Conservation (phyloP, 495 filamentous ascomycete genomes). For the Astrocystis sublimbata region DNA sequence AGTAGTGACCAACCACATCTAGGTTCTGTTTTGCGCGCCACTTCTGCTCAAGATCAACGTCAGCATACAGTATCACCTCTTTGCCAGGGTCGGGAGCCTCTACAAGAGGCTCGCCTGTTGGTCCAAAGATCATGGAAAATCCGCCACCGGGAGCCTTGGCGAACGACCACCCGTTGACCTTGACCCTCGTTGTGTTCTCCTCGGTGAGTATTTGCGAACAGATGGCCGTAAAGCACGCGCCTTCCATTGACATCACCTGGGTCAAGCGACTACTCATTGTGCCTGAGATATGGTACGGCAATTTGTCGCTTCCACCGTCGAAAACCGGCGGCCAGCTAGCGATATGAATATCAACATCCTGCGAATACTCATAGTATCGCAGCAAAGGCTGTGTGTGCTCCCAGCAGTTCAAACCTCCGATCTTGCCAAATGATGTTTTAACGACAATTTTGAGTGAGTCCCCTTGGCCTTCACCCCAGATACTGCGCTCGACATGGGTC, state of each 20-base stretch:
- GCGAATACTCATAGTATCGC: constrained; percentile 55
- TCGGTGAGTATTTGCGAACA: constrained; percentile 51
- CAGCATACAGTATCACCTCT: constrained; percentile 52
- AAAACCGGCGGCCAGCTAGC: constrained; percentile 55
- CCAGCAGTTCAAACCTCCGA: constrained; percentile 56
- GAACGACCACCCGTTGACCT: constrained; percentile 46
- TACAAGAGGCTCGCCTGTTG: constrained; percentile 50
- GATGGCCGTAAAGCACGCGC: constrained; percentile 53
- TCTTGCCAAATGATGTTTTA: constrained; percentile 41
- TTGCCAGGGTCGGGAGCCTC: constrained; percentile 25
- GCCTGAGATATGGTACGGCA: constrained; percentile 33
- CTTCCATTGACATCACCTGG: constrained; percentile 29
- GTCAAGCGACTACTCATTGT: constrained; percentile 40
- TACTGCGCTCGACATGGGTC: constrained; percentile 62
- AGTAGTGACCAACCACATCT: constrained; percentile 53
- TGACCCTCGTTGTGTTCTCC: constrained; percentile 44
- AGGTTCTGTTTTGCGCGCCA: constrained; percentile 39
- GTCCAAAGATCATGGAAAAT: constrained; percentile 46
- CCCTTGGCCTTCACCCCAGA: constrained; percentile 57
- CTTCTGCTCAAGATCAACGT: constrained; percentile 45
- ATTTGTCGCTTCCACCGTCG: constrained; percentile 18
- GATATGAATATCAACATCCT: constrained; percentile 58
- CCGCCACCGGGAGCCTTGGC: constrained; percentile 44
- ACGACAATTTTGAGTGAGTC: constrained; percentile 43
- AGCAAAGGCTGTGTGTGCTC: constrained; percentile 63